Percentiles rank a stretch among this genome's conserved stretches.
Evolutionary conservation across 441 rosid genomes (phyloP).

Genomic region (Pelargonium australe): DNA sequence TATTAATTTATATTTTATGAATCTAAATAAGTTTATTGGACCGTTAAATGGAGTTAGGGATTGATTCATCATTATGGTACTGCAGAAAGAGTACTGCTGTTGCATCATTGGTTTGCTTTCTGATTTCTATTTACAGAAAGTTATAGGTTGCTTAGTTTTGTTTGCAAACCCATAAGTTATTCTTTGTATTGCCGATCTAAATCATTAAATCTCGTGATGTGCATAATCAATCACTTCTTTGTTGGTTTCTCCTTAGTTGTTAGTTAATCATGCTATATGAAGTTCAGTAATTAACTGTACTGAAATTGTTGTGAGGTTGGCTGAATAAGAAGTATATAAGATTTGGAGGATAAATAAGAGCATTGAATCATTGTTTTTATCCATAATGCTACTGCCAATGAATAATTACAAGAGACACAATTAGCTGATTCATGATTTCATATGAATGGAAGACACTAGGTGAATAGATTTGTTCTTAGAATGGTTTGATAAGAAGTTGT

Average conservation of each 20-base stretch:
- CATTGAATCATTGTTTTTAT: background rate
- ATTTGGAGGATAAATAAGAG: no score
- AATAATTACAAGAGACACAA: background rate
- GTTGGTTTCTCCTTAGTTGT: background rate
- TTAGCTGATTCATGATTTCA: background rate
- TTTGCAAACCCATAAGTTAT: background rate
- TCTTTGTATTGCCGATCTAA: background rate
- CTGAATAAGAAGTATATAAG: no score
- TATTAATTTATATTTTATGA: background rate
- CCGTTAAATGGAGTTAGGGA: background rate
- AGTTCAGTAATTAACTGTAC: background rate
- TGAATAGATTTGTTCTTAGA: background rate
- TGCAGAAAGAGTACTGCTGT: background rate
- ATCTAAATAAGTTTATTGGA: background rate
- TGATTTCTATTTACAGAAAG: no score
- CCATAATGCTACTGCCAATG: no score
- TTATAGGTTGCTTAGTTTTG: background rate
- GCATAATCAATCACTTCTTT: background rate
- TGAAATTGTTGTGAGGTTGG: background rate
- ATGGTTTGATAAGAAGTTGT: background rate
- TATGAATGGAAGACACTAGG: no score
- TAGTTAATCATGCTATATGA: background rate
- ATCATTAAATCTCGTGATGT: background rate
- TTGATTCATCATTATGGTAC: background rate
- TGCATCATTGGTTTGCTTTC: background rate